Evolutionary conservation across 1,284 basidiomycete species (phyloP), one percentile per base, ranked within the genome.

Genomic region (Grifola frondosa): DNA sequence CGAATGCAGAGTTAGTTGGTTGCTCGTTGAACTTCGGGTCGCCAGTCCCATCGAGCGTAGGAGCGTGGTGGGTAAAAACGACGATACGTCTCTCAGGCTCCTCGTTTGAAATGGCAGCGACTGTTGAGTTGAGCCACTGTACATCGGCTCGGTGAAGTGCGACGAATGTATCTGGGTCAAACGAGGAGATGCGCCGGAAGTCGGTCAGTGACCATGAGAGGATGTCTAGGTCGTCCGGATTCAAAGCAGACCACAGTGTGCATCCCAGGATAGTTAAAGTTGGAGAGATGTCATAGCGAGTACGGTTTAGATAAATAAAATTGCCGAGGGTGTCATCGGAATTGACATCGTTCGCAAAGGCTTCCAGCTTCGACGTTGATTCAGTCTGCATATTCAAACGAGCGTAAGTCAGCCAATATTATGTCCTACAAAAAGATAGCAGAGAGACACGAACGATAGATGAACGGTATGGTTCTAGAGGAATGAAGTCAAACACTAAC

Each of bases 21-120:
- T 54, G 50, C 6, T 49, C 60, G 4, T 43, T 40, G 47, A 51
- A 62, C 41, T 55, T 60, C 15, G 66, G 65, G 40, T 67, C 56
- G 17, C 57, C 48, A 9, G 65, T 68, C n/a, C 61, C 66, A 9
- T 53, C 48, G 19, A 57, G 46, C 7, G 68, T 69, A 10, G 68
- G 69, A 4, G 66, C 67, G 46, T 70, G 66, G 44, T 71, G 70
- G 12, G 67, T 68, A 46, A 71, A 62, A 11, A 69, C 55, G 20
- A 66, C 48, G 13, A 69, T 48, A 21, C 52, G 44, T n/a, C 67
- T 52, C n/a, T 57, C 42, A 1, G 64, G 65, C 46, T 67, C 64
- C 22, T 60, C 46, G 13, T 29, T 25, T 11, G 55, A 49, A 31
- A 69, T 61, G 15, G 52, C 22, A 16, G 53, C 38, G 12, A 67